phyloP scores from a whole-genome alignment of 768 basidiomycete genomes.

The Naganishia onofrii region DNA sequence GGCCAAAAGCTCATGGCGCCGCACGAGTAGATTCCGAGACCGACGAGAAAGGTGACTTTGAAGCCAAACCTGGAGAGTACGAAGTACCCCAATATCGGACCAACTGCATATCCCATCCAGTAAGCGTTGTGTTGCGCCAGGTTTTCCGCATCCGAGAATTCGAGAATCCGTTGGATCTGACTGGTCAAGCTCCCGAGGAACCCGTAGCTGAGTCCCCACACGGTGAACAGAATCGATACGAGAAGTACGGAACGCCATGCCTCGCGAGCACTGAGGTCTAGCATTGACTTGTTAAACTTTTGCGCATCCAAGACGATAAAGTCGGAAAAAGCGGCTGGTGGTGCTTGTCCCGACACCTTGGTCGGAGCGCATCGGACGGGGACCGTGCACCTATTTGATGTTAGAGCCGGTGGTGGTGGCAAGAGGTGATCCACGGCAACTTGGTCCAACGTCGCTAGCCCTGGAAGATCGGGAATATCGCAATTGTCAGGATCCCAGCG shows the following conservation, averaged over 20 bases:
- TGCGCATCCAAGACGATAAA: neutral
- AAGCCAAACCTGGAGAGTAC: conserved; percentile 41
- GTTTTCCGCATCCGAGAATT: conserved; percentile 35
- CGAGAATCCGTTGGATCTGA: conserved; percentile 39
- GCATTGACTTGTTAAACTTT: neutral
- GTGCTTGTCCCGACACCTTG: conserved; percentile 4
- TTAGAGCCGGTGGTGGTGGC: neutral
- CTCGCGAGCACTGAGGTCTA: neutral
- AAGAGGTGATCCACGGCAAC: conserved; percentile 11
- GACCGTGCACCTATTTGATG: conserved; percentile 1
- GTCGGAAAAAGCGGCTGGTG: conserved; percentile 41
- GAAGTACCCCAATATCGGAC: conserved; percentile 45
- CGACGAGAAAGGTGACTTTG: conserved; percentile 48
- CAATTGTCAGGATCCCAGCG: conserved; percentile 17
- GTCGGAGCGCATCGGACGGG: conserved; percentile 9
- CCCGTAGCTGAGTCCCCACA: conserved; percentile 51
- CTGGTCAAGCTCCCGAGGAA: conserved; percentile 46
- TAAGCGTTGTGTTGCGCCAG: conserved; percentile 45
- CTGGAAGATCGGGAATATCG: conserved; percentile 9
- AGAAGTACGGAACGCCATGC: conserved; percentile 15
- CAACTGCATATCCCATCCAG: conserved; percentile 44
- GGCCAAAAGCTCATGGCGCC: conserved; percentile 52
- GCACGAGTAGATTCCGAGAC: conserved; percentile 43
- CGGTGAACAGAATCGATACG: conserved; percentile 47
- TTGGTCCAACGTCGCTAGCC: conserved; percentile 15